Conservation (phyloP, 2,329 filamentous ascomycete genomes). For the Mycosphaerella arachidis region DNA sequence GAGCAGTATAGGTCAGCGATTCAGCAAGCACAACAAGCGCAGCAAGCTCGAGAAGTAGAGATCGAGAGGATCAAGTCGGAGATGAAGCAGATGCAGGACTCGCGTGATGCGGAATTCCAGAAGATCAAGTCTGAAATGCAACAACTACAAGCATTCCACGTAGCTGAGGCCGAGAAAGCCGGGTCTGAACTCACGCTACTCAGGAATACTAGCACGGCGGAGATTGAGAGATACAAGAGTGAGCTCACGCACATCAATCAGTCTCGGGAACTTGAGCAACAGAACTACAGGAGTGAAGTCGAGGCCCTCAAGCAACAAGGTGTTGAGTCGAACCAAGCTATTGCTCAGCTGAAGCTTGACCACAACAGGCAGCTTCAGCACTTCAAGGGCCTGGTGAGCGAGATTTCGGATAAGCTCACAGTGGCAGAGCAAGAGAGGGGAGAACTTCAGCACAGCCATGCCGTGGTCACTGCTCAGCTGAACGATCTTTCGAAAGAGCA, state of each 20-base stretch:
- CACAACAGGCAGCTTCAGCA: neutral
- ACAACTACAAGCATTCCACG: neutral
- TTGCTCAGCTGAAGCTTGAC: neutral
- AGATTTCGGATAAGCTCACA: neutral
- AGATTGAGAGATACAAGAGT: neutral
- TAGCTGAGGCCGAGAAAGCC: neutral
- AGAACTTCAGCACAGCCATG: neutral
- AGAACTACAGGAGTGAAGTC: neutral
- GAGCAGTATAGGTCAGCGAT: neutral
- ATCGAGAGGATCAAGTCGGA: neutral
- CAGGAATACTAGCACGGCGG: neutral
- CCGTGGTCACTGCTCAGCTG: neutral
- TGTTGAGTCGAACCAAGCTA: neutral
- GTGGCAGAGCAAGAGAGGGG: neutral
- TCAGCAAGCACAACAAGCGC: neutral
- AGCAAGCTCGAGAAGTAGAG: neutral
- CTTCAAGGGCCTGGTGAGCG: neutral
- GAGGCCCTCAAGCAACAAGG: neutral
- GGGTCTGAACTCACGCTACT: neutral
- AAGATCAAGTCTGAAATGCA: neutral
- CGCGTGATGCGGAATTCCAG: neutral
- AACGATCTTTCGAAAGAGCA: neutral
- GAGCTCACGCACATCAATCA: neutral
- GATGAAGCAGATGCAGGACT: neutral
- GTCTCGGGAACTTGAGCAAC: neutral